Evolutionary conservation across 257 asterid species (phyloP).

Genomic region (Solanum commersonii): DNA sequence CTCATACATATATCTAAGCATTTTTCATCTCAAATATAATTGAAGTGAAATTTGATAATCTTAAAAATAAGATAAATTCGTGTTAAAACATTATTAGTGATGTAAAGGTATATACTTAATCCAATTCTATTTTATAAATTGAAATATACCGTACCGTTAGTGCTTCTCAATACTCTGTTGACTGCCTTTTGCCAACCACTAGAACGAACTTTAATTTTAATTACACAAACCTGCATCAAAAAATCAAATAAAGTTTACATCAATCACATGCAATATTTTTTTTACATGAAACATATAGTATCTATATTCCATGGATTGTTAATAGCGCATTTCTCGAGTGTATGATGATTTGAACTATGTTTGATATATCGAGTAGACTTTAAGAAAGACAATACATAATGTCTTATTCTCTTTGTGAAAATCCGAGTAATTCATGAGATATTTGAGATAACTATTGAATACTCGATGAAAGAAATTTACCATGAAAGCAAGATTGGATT

Average conservation of each 20-base stretch:
- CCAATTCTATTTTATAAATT: neutral
- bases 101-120: neutral
- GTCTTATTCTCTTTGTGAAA: too few species aligned
- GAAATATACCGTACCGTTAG: neutral
- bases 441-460: neutral
- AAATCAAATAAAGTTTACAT: neutral
- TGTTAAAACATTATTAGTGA: neutral
- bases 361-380: too few species aligned
- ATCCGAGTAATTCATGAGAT: too few species aligned
- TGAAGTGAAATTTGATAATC: neutral
- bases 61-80: neutral
- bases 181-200: conserved; percentile 2
- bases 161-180: neutral
- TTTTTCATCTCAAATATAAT: neutral
- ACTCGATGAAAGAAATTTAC: neutral
- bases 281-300: neutral
- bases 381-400: neutral
- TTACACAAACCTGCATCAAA: neutral
- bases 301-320: too few species aligned
- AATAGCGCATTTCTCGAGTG: too few species aligned
- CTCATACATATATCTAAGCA: neutral
- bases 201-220: neutral
- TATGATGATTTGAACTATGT: neutral
- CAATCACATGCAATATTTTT: neutral
- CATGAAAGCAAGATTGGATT: conserved; percentile 1